These are phyloP conservation scores for Gonapodya sp. DNA, from an alignment of 192 early-diverging fungal genomes.

Conservation along the genomic window DNA sequence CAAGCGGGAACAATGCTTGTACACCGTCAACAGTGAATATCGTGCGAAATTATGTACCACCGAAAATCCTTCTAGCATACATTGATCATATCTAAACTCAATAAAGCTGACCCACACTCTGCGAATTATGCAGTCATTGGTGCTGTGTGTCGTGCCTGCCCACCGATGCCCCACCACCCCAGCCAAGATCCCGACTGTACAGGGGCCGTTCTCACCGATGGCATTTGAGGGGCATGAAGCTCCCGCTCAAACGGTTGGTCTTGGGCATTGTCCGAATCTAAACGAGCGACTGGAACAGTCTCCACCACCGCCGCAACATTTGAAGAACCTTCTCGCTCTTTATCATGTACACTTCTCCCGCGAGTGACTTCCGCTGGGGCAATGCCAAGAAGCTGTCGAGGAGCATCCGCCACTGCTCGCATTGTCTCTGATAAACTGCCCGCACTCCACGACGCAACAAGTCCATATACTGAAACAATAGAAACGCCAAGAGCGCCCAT, in stretches of 20 bases:
- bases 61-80: too few relatives aligned
- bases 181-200: neutral
- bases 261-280: neutral
- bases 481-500: slow-evolving; percentile 1
- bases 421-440: neutral
- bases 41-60: too few relatives aligned
- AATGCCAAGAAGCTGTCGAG: neutral
- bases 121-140: too few relatives aligned
- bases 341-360: neutral
- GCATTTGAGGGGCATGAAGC: neutral
- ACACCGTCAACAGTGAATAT: neutral
- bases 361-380: neutral
- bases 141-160: neutral
- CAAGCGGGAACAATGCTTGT: slow-evolving; percentile 27
- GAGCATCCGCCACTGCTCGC: too few relatives aligned
- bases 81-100: too few relatives aligned
- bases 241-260: neutral
- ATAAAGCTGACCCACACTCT: too few relatives aligned
- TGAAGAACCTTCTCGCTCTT: neutral
- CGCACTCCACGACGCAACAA: neutral
- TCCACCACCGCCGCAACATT: neutral
- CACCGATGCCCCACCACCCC: neutral
- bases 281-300: neutral
- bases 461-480: neutral
- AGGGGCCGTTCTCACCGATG: neutral